phyloP scores from a whole-genome alignment of 768 basidiomycete species.

The Termitomyces sp. region DNA sequence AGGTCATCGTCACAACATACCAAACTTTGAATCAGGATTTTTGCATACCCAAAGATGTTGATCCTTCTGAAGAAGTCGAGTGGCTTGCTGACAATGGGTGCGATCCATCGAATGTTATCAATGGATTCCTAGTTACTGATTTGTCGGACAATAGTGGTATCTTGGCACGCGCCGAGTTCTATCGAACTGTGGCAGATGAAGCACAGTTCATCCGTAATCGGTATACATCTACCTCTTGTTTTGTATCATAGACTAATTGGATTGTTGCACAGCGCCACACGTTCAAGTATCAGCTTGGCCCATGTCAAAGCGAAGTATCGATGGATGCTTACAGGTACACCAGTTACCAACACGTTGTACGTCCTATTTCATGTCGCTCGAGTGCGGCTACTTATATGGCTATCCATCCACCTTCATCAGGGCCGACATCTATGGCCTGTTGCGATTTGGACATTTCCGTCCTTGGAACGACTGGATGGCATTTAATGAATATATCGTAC shows the following conservation, averaged over 20 bases:
- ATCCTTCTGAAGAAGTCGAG: constrained; percentile 41
- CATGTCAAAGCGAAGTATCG: constrained; percentile 62
- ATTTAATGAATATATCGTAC: constrained; percentile 58
- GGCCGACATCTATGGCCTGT: constrained; percentile 66
- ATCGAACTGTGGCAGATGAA: constrained; percentile 74
- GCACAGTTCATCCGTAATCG: constrained; percentile 75
- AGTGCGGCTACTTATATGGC: background rate
- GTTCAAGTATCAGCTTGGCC: constrained; percentile 55
- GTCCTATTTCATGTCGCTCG: constrained; percentile 7
- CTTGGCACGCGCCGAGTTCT: constrained; percentile 60
- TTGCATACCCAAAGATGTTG: constrained; percentile 44
- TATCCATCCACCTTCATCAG: constrained; percentile 25
- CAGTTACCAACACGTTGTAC: constrained; percentile 68
- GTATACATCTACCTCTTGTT: constrained; percentile 21
- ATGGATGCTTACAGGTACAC: constrained; percentile 80
- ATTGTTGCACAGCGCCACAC: constrained; percentile 40
- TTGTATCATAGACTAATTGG: background rate
- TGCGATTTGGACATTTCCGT: constrained; percentile 65
- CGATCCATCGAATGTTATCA: constrained; percentile 5
- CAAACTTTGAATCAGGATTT: constrained; percentile 67
- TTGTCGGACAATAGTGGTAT: constrained; percentile 41
- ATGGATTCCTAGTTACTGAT: background rate
- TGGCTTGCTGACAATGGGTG: constrained; percentile 53
- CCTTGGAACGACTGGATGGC: constrained; percentile 73
- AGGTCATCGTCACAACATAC: constrained; percentile 79